Base-by-base conservation (phyloP, 768 basidiomycete genomes). In the Imleria badia region DNA sequence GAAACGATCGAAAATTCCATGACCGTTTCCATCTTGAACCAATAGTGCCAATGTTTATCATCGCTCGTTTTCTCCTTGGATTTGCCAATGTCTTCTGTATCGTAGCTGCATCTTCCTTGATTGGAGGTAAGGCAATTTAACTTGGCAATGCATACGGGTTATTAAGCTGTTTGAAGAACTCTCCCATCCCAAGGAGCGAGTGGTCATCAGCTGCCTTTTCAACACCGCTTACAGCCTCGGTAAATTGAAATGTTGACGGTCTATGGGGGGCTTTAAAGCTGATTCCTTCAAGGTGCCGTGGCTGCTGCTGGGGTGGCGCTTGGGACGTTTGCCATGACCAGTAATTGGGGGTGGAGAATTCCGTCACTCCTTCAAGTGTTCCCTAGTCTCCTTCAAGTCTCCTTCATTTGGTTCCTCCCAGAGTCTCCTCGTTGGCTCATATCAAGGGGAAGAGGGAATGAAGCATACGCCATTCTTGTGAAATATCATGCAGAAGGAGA, bases 341-440 rank as follows among this genome's bases (percentile, higher is more conserved):
- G 61, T 47, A 77, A 81, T 61, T 85, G 83, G 83, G 81, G 80
- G 14, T 86, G 85, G 85, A 76, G 85, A 15, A 83, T 86, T 29
- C 85, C 83, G 0, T 62, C 60, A 3, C 82, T 83, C 19, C 74
- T 85, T 7, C 85, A 87, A 65, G 59, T 80, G 31, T 61, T 76
- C 2, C 85, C 85, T 1, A 79, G 78, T 54, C 30, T 74, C n/a
- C 66, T 85, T 20, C 84, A 86, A 56, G 63, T 87, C 41, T 54
- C 59, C 23, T 83, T 86, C 66, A 73, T 86, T 50, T 78, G 70
- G 62, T 80, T 82, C 62, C 70, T 85, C 19, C 83, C 83, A 5
- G 85, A 87, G 61, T 84, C 82, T 7, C 84, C 84, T 14, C 77
- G 82, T 39, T 86, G 83, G 83, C 75, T 86, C 6, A 73, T 85